Base-by-base conservation (phyloP, 108 stramenopile species). In the Skeletonema potamos region DNA sequence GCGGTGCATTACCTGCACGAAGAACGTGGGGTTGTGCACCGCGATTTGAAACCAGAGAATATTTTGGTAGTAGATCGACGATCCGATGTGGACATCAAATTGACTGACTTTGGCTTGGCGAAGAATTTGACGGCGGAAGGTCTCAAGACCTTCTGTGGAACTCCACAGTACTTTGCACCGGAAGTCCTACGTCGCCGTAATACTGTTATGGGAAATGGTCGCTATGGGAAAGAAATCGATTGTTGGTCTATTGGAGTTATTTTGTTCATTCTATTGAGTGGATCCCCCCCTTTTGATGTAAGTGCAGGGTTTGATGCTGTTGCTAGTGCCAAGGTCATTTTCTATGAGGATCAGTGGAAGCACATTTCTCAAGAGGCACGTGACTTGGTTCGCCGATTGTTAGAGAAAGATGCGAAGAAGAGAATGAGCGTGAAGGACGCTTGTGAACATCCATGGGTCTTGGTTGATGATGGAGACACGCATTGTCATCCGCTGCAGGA, bases 31-130 rank as follows among this genome's bases (percentile, higher is more conserved):
- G 82, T 96, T 66, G 92, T 91, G 5, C 92, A 96, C 70, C 85
- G 96, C 2, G 96, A 96, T 72, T 67, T 96, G 54, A 98, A 98
- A 74, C 97, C 97, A 8, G 97, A 97, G 72, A 97, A 97, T 76
- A 93, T 97, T 13, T 58, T 97, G 15, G 85, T 93, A 54, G 71
- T 82, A 8, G 65, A 64, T 76, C 84, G 68, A 30, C 73, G 76
- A 8, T 76, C 76, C 10, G 83, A 84, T 65, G 76, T 85, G 20
- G 48, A 71, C 51, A 83, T 96, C 69, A 92, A 94, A 57, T 54
- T 98, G 6, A 87, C 92, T 0, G 97, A 98, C 55, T 95, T 98
- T 83, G 97, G 97, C 4, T 69, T 98, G 5, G 97, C 97, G 27
- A 96, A 96, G 69, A 87, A 74, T 58, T 72, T 89, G 73, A 85